These are phyloP conservation scores for Chaetomium cochliodes DNA, from an alignment of 495 filamentous ascomycete genomes.

Conservation along the genomic window DNA sequence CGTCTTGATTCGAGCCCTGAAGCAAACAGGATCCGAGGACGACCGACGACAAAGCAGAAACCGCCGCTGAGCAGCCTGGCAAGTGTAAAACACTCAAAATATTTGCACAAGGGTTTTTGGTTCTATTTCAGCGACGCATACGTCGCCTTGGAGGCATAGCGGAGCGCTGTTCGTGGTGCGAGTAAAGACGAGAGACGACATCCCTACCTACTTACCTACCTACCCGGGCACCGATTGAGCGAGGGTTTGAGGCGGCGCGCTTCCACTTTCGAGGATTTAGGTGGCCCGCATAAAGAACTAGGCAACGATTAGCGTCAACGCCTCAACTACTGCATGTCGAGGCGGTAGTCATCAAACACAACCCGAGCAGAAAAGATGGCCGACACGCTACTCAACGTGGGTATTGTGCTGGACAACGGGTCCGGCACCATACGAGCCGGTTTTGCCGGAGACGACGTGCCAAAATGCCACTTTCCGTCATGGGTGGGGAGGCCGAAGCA, in stretches of 20 bases:
- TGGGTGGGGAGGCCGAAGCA: constrained; percentile 98
- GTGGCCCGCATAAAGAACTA: background rate
- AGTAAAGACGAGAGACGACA: too few relatives aligned
- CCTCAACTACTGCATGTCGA: constrained; percentile 9
- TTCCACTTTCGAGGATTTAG: too few relatives aligned
- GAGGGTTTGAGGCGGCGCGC: too few relatives aligned
- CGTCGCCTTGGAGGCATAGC: too few relatives aligned
- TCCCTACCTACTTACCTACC: too few relatives aligned
- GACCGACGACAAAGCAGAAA: background rate
- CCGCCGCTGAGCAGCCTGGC: background rate
- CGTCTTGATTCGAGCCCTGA: constrained; percentile 20
- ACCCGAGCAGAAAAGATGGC: constrained; percentile 51
- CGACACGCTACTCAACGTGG: constrained; percentile 90
- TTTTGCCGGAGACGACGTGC: constrained; percentile 92
- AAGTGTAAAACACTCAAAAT: background rate
- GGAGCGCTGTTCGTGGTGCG: too few relatives aligned
- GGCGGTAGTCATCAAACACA: background rate
- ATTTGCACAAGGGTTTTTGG: too few relatives aligned
- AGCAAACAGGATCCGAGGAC: background rate
- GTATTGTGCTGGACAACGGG: constrained; percentile 98
- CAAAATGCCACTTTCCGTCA: constrained; percentile 96
- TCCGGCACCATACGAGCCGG: constrained; percentile 96
- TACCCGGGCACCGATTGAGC: too few relatives aligned
- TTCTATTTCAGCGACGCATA: too few relatives aligned
- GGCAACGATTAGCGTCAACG: background rate